Base-by-base conservation (phyloP, 805 yeast genomes). In the Zygosaccharomyces bailii region DNA sequence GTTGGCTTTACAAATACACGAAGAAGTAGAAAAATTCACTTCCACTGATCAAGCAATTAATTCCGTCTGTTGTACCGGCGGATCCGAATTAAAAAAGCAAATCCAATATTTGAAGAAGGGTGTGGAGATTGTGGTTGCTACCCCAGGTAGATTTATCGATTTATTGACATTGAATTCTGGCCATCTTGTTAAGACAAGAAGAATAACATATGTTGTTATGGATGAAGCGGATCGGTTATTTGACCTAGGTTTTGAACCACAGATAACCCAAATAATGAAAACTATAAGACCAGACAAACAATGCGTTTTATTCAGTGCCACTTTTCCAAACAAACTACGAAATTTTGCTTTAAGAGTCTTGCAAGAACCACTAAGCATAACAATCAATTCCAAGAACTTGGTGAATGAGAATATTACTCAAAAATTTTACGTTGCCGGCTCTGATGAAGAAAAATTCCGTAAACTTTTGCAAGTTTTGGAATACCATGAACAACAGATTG, bases 171-270 rank as follows among this genome's bases (percentile, higher is more conserved):
- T 95, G 3, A 91, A 91, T 60, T 68, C 77, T 30, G 97, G 97
- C 0, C 73, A 87, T 40, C 78, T 89, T 1, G 27, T 72, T 17
- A 82, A 80, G 49, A 69, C 93, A 5, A 67, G 71, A 21, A 68
- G 90, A 34, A 80, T 85, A 4, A 82, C 96, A 0, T 88, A 82
- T 62, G 73, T 88, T n/a, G 95, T 90, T 0, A 68, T 93, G 47
- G 99, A 93, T 61, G 99, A 93, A 60, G 97, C 98, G 1, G 99
- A 93, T 65, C 69, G 99, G 51, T 82, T 93, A 85, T 91, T 91
- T 68, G 99, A 93, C 63, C 71, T 93, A 76, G 99, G 99, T 1
- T 93, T 93, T 66, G 98, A 88, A 55, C 98, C 99, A 0, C 99
- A 93, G 60, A 88, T 93, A 3, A 80, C 77, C 53, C 86, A 87